Evolutionary conservation across 257 asterid genomes (phyloP).

Genomic region (Echium plantagineum): DNA sequence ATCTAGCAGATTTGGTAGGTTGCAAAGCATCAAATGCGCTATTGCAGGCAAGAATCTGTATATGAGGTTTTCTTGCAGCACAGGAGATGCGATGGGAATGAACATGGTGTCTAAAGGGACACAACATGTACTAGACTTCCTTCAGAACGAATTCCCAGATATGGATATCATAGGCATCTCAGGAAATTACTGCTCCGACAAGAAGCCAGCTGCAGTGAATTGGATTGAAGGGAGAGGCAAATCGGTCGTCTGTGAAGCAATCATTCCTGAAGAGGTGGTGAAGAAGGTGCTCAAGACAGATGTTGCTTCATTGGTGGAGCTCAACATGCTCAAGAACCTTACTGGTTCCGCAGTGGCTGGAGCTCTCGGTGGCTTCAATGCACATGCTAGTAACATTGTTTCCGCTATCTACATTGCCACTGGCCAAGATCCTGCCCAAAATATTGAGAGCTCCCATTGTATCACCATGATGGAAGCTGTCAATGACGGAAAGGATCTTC

Average conservation of each 20-base stretch:
- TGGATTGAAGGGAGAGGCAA: conserved; percentile 18
- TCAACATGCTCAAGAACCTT: conserved; percentile 34
- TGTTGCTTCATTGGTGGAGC: conserved; percentile 20
- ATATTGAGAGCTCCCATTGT: conserved; percentile 35
- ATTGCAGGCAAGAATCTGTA: conserved; percentile 36
- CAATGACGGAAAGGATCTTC: conserved; percentile 32
- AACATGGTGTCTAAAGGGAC: conserved; percentile 37
- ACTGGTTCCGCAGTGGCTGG: conserved; percentile 14
- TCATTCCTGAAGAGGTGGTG: conserved; percentile 23
- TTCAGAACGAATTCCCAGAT: conserved; percentile 26
- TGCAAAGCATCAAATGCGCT: conserved; percentile 29
- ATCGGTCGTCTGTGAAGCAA: conserved; percentile 25
- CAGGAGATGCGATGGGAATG: conserved; percentile 45
- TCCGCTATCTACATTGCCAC: background rate
- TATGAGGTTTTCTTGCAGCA: conserved; percentile 31
- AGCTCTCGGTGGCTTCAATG: background rate
- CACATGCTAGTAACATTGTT: background rate
- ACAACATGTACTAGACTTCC: conserved; percentile 32
- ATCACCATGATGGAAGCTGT: conserved; percentile 41
- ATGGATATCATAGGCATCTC: conserved; percentile 39
- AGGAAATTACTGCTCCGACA: conserved; percentile 32
- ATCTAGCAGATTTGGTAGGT: conserved; percentile 31
- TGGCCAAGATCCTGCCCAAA: background rate
- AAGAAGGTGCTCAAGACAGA: conserved; percentile 28
- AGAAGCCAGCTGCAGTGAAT: conserved; percentile 36